Conservation (phyloP, 2,329 filamentous ascomycete species). For the Pseudogymnoascus sp. region DNA sequence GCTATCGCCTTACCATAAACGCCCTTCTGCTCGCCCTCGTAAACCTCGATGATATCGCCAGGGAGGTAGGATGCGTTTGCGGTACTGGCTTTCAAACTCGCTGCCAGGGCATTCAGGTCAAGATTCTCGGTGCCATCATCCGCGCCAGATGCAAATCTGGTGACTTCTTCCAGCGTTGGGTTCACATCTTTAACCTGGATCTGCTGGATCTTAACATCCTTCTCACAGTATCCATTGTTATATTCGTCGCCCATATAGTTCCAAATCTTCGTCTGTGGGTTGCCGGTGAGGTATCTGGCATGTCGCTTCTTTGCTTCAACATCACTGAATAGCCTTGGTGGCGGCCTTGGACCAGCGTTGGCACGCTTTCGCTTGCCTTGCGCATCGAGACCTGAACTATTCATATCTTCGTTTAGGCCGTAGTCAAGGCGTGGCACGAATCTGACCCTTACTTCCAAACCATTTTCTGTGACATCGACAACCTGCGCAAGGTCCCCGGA, state of each 20-base stretch:
- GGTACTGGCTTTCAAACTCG: constrained; percentile 78
- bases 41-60: constrained; percentile 94
- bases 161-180: constrained; percentile 88
- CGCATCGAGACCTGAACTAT: constrained; percentile 31
- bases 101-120: constrained; percentile 82
- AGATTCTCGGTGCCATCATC: constrained; percentile 92
- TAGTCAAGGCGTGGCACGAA: constrained; percentile 91
- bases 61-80: constrained; percentile 78
- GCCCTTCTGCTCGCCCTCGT: constrained; percentile 88
- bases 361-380: constrained; percentile 76
- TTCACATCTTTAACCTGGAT: constrained; percentile 85
- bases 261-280: constrained; percentile 53
- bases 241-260: constrained; percentile 84
- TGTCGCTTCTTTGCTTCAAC: constrained; percentile 85
- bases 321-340: constrained; percentile 87
- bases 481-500: constrained; percentile 86
- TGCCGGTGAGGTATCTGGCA: constrained; percentile 47
- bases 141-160: constrained; percentile 78
- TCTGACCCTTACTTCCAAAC: constrained; percentile 75
- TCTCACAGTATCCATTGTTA: constrained; percentile 85
- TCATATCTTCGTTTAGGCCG: constrained; percentile 71
- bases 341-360: constrained; percentile 60
- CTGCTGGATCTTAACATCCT: constrained; percentile 84
- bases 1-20: constrained; percentile 78
- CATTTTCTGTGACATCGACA: constrained; percentile 85